Percentiles rank a stretch among this genome's conserved stretches.
Evolutionary conservation across 164 flowering plant genomes (phyloP).

Genomic region (Warburgia ugandensis): DNA sequence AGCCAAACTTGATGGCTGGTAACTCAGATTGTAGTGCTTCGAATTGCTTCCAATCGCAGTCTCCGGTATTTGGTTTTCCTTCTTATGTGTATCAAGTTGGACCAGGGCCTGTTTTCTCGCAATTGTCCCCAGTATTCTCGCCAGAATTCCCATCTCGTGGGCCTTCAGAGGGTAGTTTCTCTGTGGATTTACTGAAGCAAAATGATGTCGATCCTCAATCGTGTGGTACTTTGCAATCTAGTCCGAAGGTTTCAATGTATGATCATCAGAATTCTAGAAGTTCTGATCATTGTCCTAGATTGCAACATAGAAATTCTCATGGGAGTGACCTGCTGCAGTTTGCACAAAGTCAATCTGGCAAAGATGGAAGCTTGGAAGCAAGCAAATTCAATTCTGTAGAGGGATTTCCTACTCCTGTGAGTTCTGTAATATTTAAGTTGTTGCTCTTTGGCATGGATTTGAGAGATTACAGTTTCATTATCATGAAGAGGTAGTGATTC

Average conservation of each 20-base stretch:
- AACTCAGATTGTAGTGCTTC: slow-evolving; percentile 24
- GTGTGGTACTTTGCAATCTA: slow-evolving; percentile 25
- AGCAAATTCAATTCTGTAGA: slow-evolving; percentile 17
- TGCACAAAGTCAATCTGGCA: slow-evolving; percentile 21
- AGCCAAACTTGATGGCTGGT: slow-evolving; percentile 15
- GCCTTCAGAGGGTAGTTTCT: slow-evolving; percentile 19
- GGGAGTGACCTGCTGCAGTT: slow-evolving; percentile 15
- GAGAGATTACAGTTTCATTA: not conserved
- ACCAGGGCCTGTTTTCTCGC: slow-evolving; percentile 17
- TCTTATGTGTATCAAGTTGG: slow-evolving; percentile 25
- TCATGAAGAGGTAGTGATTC: not conserved
- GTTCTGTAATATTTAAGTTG: not conserved
- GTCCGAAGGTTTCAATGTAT: slow-evolving; percentile 18
- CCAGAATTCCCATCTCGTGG: slow-evolving; percentile 17
- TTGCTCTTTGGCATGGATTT: not conserved
- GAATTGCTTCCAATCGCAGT: slow-evolving; percentile 32
- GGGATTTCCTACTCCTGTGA: slow-evolving; percentile 21
- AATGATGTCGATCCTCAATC: slow-evolving; percentile 22
- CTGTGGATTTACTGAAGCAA: slow-evolving; percentile 17
- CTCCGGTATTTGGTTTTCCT: slow-evolving; percentile 38
- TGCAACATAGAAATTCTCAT: slow-evolving; percentile 8
- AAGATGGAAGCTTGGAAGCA: slow-evolving; percentile 15
- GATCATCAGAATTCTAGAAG: slow-evolving; percentile 12
- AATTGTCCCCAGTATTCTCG: slow-evolving; percentile 13
- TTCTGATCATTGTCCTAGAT: slow-evolving; percentile 4